Evolutionary conservation across 2,329 filamentous ascomycete species (phyloP).

Genomic region (Penicillium oxalicum): DNA sequence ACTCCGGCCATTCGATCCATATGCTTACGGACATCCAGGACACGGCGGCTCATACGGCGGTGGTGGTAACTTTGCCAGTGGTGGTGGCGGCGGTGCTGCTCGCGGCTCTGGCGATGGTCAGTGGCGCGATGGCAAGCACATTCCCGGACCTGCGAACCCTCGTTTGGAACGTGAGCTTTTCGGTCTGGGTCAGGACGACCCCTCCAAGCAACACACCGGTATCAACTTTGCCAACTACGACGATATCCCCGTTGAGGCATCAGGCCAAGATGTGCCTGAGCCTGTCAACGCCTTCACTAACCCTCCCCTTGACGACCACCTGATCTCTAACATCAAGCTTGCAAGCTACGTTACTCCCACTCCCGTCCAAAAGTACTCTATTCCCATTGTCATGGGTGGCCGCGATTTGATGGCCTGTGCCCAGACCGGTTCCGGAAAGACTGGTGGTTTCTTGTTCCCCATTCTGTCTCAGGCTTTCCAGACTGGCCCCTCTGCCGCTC

Average conservation of each 20-base stretch:
- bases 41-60: constrained; percentile 29
- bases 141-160: constrained; percentile 79
- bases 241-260: constrained; percentile 97
- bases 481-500: constrained; percentile 70
- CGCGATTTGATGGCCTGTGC: constrained; percentile 99
- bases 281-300: constrained; percentile 86
- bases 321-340: constrained; percentile 86
- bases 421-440: constrained; percentile 99
- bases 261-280: constrained; percentile 87
- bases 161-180: constrained; percentile 94
- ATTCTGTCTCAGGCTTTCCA: constrained; percentile 97
- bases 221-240: constrained; percentile 99
- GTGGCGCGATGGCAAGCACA: constrained; percentile 96
- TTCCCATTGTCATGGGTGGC: constrained; percentile 96
- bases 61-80: constrained; percentile 45
- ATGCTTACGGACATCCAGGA: constrained; percentile 57
- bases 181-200: constrained; percentile 73
- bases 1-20: constrained; percentile 51
- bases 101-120: constrained; percentile 89
- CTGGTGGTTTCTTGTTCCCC: constrained; percentile 97
- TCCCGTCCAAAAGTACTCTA: constrained; percentile 98
- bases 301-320: constrained; percentile 89
- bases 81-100: constrained; percentile 36
- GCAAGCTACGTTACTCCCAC: constrained; percentile 94
- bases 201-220: constrained; percentile 90